A percentile compares a stretch with the other conserved stretches of the same genome.
Evolutionary conservation across 2,329 filamentous ascomycete species (phyloP).

Genomic region (Truncatella angustata): DNA sequence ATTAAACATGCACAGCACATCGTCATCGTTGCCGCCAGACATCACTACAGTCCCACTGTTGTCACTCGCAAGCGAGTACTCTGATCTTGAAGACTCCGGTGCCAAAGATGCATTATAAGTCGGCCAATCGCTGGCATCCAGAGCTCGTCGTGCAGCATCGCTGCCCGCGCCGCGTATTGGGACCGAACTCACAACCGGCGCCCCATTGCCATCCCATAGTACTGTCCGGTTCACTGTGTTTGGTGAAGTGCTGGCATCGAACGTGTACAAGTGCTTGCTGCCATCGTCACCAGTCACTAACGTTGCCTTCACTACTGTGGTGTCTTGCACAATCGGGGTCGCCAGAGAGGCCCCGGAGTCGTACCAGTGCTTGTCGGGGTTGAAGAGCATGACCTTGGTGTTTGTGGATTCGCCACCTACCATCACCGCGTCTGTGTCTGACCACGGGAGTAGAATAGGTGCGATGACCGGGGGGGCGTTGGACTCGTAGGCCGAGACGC

Average conservation of each 20-base stretch:
- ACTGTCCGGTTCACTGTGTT: conserved; percentile 72
- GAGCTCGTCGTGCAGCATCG: conserved; percentile 34
- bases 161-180: conserved; percentile 31
- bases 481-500: conserved; percentile 57
- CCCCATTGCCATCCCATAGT: conserved; percentile 61
- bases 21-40: conserved; percentile 67
- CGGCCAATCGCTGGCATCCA: conserved; percentile 68
- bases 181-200: conserved; percentile 44
- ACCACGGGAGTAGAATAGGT: conserved; percentile 75
- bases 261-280: conserved; percentile 76
- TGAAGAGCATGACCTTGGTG: conserved; percentile 71
- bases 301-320: conserved; percentile 55
- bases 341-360: conserved; percentile 64
- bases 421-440: conserved; percentile 67
- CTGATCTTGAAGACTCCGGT: conserved; percentile 61
- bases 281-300: conserved; percentile 71
- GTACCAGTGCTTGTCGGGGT: conserved; percentile 60
- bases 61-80: conserved; percentile 70
- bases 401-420: conserved; percentile 70
- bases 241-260: conserved; percentile 71
- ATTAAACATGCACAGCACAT: conserved; percentile 76
- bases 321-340: conserved; percentile 57
- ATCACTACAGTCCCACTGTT: conserved; percentile 69
- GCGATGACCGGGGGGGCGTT: conserved; percentile 58
- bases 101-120: conserved; percentile 74